Percentiles rank a stretch among this genome's conserved stretches.
These are phyloP conservation scores for Leccinum barrowsii DNA, from an alignment of 768 basidiomycete species.

Conservation along the genomic window DNA sequence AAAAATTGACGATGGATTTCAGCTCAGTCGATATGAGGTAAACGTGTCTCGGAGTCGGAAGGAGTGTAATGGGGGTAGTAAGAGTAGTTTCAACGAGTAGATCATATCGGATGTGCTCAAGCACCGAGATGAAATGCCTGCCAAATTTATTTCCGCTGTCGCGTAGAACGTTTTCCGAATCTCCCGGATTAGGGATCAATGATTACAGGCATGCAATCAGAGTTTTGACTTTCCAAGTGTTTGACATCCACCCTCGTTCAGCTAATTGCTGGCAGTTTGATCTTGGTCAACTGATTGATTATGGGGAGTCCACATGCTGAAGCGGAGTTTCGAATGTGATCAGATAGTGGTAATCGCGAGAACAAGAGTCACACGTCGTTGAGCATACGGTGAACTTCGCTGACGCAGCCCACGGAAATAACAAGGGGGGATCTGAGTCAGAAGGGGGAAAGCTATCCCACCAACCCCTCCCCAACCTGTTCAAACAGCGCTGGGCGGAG, in stretches of 20 bases:
- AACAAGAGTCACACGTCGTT: not conserved
- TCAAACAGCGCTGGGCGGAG: not conserved
- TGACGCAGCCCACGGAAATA: too few relatives aligned
- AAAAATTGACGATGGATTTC: not conserved
- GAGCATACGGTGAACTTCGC: too few relatives aligned
- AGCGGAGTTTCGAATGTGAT: not conserved
- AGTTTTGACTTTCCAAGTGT: not conserved
- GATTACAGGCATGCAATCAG: not conserved
- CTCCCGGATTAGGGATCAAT: not conserved
- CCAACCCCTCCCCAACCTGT: too few relatives aligned
- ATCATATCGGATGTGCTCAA: not conserved
- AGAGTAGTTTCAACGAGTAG: not conserved
- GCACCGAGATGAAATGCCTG: not conserved
- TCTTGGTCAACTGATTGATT: not conserved
- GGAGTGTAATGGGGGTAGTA: not conserved
- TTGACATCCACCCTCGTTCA: not conserved
- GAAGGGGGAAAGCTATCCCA: too few relatives aligned
- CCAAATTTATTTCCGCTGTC: not conserved
- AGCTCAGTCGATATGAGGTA: not conserved
- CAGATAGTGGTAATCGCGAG: not conserved
- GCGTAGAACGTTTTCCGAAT: not conserved
- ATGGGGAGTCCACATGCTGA: not conserved
- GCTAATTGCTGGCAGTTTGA: not conserved
- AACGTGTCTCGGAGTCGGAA: not conserved
- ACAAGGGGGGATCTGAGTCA: too few relatives aligned